These are phyloP conservation scores for Fomes fomentarius DNA, from an alignment of 1,284 basidiomycete genomes.

Conservation along the genomic window DNA sequence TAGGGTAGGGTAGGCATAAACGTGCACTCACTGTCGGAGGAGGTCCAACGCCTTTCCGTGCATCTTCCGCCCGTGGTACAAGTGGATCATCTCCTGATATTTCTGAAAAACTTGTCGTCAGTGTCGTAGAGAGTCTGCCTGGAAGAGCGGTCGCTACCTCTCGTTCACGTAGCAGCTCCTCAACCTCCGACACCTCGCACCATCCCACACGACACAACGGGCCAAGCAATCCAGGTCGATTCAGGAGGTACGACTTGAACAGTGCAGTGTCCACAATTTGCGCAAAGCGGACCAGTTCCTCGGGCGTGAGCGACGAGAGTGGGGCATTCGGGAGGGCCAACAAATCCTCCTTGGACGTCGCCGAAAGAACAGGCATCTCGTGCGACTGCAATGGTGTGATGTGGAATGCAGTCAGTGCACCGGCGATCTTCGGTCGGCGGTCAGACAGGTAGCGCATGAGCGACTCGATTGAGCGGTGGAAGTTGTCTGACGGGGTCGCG, in stretches of 20 bases:
- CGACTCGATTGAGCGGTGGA: slow-evolving; percentile 68
- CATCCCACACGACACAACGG: slow-evolving; percentile 90
- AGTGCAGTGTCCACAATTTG: slow-evolving; percentile 96
- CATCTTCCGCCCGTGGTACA: slow-evolving; percentile 96
- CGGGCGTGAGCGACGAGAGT: slow-evolving; percentile 70
- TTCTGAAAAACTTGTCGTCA: slow-evolving; percentile 65
- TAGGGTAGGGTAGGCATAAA: neutral
- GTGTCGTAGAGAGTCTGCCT: too few relatives aligned
- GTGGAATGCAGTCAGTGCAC: slow-evolving; percentile 71
- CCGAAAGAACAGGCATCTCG: slow-evolving; percentile 64
- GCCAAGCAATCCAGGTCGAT: slow-evolving; percentile 83
- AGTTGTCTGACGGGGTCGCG: slow-evolving; percentile 51
- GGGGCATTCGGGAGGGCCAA: slow-evolving; percentile 76
- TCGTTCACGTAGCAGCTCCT: slow-evolving; percentile 81
- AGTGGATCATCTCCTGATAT: slow-evolving; percentile 87
- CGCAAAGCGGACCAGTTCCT: slow-evolving; percentile 84
- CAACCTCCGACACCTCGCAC: slow-evolving; percentile 96
- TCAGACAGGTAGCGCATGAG: slow-evolving; percentile 81
- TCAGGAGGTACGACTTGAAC: slow-evolving; percentile 91
- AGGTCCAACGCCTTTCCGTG: slow-evolving; percentile 87
- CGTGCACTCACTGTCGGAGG: slow-evolving; percentile 71
- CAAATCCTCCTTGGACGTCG: slow-evolving; percentile 71
- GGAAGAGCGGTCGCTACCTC: slow-evolving; percentile 68
- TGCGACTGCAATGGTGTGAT: slow-evolving; percentile 74
- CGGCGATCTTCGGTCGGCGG: slow-evolving; percentile 81